Evolutionary conservation across 202 grass and related monocot genomes (phyloP).

Genomic region (Hordeum pubiflorum): DNA sequence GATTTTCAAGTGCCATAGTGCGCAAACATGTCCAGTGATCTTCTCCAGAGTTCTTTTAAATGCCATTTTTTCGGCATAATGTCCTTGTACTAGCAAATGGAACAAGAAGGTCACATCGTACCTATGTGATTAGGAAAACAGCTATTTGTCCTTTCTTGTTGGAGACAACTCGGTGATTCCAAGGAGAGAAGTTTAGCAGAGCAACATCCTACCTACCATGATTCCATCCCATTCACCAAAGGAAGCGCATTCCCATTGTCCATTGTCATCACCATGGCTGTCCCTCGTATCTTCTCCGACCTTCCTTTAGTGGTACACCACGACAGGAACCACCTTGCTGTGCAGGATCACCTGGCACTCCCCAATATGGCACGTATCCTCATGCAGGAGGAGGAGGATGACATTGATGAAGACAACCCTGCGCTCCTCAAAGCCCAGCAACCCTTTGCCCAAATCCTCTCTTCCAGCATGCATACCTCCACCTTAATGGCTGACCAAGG

Average conservation of each 20-base stretch:
- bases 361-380: constrained; percentile 44
- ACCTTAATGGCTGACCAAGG: too few species aligned
- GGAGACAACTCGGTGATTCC: constrained; percentile 3
- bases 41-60: not conserved
- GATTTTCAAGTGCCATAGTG: not conserved
- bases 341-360: constrained; percentile 30
- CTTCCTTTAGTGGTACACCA: not conserved
- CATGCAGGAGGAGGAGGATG: constrained; percentile 41
- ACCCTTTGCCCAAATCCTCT: not conserved
- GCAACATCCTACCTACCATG: not conserved
- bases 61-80: not conserved
- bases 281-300: not conserved
- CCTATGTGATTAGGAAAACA: not conserved
- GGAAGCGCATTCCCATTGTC: not conserved
- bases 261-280: constrained; percentile 16
- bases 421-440: constrained; percentile 10
- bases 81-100: constrained; percentile 10
- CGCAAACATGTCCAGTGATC: not conserved
- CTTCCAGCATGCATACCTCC: too few species aligned
- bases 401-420: not conserved
- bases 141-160: not conserved
- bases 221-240: not conserved
- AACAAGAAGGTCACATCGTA: constrained; percentile 19
- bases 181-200: not conserved
- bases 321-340: not conserved